Conservation (phyloP, 1,284 basidiomycete genomes). For the Malassezia brasiliensis region DNA sequence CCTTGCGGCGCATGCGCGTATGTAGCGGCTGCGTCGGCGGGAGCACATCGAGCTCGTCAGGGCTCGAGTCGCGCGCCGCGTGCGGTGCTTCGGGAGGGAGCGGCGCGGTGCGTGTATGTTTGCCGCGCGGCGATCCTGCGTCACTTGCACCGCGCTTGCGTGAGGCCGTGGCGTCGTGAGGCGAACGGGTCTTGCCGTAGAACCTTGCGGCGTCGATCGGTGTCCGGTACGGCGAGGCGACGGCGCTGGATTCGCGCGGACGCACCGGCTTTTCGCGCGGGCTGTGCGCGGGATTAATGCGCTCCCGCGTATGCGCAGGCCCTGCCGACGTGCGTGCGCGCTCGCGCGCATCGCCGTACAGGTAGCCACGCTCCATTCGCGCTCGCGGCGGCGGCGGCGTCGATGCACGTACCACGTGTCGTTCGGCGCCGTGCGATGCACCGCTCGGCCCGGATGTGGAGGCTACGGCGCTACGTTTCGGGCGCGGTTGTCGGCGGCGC, state of each 20-base stretch:
- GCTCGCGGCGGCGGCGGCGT: too few species aligned
- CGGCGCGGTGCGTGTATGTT: background rate
- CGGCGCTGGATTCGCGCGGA: background rate
- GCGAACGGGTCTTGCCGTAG: background rate
- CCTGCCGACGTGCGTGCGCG: background rate
- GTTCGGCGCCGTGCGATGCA: too few species aligned
- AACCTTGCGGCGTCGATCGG: constrained; percentile 11
- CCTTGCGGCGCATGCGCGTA: constrained; percentile 11
- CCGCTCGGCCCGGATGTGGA: too few species aligned
- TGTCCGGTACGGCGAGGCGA: constrained; percentile 10
- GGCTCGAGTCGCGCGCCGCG: constrained; percentile 7
- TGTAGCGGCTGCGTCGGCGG: background rate
- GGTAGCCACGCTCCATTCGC: constrained; percentile 13
- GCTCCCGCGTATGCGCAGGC: background rate
- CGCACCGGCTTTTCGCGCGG: constrained; percentile 5
- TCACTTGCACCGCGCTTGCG: background rate
- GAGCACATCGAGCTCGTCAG: constrained; percentile 15
- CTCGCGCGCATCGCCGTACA: background rate
- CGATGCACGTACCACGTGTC: too few species aligned
- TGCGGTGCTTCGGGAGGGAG: background rate
- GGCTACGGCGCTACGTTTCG: background rate
- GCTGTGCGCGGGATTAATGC: background rate
- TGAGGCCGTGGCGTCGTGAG: background rate
- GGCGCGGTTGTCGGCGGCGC: background rate
- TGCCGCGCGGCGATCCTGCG: background rate